Evolutionary conservation across 352 stramenopile genomes (phyloP).

Genomic region (Globisporangium alternatum): DNA sequence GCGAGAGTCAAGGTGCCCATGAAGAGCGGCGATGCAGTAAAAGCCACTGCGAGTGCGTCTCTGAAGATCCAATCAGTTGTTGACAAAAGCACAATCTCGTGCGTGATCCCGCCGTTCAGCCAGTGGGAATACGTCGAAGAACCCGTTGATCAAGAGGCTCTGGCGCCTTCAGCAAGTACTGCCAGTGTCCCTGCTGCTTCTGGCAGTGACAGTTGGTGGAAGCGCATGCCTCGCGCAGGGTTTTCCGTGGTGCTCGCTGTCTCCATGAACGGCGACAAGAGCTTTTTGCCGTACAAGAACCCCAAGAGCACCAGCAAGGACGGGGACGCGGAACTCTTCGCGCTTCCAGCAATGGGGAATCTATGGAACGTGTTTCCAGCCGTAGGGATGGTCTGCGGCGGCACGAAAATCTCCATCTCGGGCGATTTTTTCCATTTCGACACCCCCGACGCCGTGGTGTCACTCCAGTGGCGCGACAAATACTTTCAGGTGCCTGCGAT

Average conservation of each 20-base stretch:
- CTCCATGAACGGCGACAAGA: slow-evolving; percentile 49
- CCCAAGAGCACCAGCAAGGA: slow-evolving; percentile 7
- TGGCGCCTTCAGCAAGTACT: background rate
- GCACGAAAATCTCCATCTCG: slow-evolving; percentile 46
- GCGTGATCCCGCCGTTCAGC: slow-evolving; percentile 33
- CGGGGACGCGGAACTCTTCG: slow-evolving; percentile 23
- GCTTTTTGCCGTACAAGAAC: slow-evolving; percentile 24
- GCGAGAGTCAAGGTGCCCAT: slow-evolving; percentile 10
- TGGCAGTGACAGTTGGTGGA: slow-evolving; percentile 31
- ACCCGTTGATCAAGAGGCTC: slow-evolving; percentile 7
- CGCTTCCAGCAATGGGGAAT: slow-evolving; percentile 25
- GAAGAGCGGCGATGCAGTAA: slow-evolving; percentile 7
- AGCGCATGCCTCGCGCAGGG: slow-evolving; percentile 22
- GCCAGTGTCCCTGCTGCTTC: background rate
- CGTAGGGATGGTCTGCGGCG: slow-evolving; percentile 34
- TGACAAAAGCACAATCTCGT: slow-evolving; percentile 25
- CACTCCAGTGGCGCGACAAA: slow-evolving; percentile 43
- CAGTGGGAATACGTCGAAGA: slow-evolving; percentile 33
- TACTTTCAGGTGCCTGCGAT: slow-evolving; percentile 27
- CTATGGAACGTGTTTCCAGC: slow-evolving; percentile 38
- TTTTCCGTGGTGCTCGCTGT: slow-evolving; percentile 36
- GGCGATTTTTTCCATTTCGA: slow-evolving; percentile 60
- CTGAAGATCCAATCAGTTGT: slow-evolving; percentile 28
- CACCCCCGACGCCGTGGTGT: slow-evolving; percentile 44
- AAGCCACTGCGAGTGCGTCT: slow-evolving; percentile 15